Evolutionary conservation across 1,284 basidiomycete genomes (phyloP).

Genomic region (Tylopilus orsonianus): DNA sequence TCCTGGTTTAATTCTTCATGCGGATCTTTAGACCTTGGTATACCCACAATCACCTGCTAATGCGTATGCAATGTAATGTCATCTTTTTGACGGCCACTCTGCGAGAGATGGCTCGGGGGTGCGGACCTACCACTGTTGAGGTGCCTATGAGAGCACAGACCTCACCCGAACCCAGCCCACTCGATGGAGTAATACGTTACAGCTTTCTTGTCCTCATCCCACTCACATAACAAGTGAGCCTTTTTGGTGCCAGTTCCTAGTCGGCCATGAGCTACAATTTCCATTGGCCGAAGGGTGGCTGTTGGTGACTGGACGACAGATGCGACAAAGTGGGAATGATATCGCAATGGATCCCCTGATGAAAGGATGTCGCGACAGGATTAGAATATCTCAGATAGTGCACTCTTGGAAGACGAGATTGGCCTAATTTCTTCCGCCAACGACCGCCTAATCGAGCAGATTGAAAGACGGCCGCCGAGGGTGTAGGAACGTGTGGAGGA

Average conservation of each 20-base stretch:
- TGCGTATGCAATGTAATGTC: conserved; percentile 8
- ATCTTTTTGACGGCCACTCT: neutral
- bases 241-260: conserved; percentile 98
- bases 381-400: conserved; percentile 8
- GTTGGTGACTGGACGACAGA: conserved; percentile 71
- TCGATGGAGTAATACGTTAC: conserved; percentile 84
- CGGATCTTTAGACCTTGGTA: conserved; percentile 12
- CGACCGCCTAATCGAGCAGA: no score
- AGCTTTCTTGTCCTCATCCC: conserved; percentile 69
- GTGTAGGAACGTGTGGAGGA: neutral
- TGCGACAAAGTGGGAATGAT: conserved; percentile 95
- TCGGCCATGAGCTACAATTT: conserved; percentile 92
- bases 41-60: conserved; percentile 18
- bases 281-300: conserved; percentile 74
- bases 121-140: neutral
- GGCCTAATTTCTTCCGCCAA: no score
- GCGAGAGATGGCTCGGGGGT: neutral
- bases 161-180: conserved; percentile 88
- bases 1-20: conserved; percentile 13
- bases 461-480: neutral
- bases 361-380: conserved; percentile 1
- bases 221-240: conserved; percentile 87
- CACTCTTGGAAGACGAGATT: conserved; percentile 2
- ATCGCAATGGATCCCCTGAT: conserved; percentile 90
- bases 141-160: neutral